Percentiles rank a stretch among this genome's conserved stretches.
Evolutionary conservation across 768 basidiomycete genomes (phyloP).

Genomic region (Tricholoma flavovirens): DNA sequence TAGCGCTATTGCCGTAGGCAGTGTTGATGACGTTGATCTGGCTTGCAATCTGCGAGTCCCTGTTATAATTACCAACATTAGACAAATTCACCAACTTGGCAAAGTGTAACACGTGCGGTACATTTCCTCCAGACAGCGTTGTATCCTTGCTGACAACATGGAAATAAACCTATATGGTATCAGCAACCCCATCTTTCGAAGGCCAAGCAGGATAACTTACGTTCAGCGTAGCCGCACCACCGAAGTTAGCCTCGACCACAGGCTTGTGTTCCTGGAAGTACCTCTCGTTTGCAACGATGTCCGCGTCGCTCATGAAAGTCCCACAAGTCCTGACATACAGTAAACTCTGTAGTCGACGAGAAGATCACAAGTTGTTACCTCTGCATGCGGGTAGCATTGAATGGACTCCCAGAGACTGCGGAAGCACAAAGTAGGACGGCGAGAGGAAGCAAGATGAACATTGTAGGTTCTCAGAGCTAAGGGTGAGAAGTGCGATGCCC

Average conservation of each 20-base stretch:
- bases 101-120: too few relatives aligned
- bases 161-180: too few relatives aligned
- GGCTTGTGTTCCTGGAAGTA: conserved; percentile 36
- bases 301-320: conserved; percentile 28
- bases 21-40: not conserved
- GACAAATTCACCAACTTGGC: too few relatives aligned
- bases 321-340: conserved; percentile 31
- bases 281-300: conserved; percentile 31
- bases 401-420: conserved; percentile 23
- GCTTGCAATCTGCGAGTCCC: too few relatives aligned
- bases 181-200: too few relatives aligned
- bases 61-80: too few relatives aligned
- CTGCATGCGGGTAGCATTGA: conserved; percentile 16
- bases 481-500: conserved; percentile 4
- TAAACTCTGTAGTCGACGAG: not conserved
- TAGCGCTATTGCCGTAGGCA: conserved; percentile 27
- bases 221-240: not conserved
- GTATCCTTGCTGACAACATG: too few relatives aligned
- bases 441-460: conserved; percentile 23
- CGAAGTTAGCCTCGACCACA: conserved; percentile 17
- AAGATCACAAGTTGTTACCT: not conserved
- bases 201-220: too few relatives aligned
- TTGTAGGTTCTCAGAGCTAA: conserved; percentile 10
- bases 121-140: too few relatives aligned
- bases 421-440: conserved; percentile 24